Conservation (phyloP, 768 basidiomycete species). For the Hypholoma fasciculare region DNA sequence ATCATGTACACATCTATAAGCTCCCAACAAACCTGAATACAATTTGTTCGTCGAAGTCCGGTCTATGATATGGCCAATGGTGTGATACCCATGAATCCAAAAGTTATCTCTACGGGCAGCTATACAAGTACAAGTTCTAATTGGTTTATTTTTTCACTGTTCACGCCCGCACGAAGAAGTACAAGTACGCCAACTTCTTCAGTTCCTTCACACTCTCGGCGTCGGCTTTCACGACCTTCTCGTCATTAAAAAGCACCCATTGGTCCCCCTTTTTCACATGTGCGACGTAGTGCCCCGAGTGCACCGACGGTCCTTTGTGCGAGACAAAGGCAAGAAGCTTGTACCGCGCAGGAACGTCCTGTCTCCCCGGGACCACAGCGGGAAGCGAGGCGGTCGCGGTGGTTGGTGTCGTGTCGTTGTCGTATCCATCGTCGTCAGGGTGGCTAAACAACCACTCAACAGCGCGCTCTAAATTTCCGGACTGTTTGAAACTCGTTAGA, state of each 20-base stretch:
- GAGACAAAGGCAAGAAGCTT: constrained; percentile 92
- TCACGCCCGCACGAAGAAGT: constrained; percentile 76
- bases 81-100: too few relatives aligned
- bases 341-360: constrained; percentile 71
- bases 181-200: constrained; percentile 89
- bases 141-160: neutral
- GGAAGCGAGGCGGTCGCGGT: constrained; percentile 21
- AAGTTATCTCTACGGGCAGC: too few relatives aligned
- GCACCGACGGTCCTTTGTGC: constrained; percentile 94
- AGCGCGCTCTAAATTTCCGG: constrained; percentile 78
- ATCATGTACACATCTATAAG: neutral
- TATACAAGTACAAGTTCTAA: too few relatives aligned
- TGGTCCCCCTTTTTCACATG: constrained; percentile 54
- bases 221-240: constrained; percentile 93
- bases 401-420: constrained; percentile 17
- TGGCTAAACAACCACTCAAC: constrained; percentile 97
- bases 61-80: too few relatives aligned
- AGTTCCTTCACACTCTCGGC: constrained; percentile 76
- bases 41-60: too few relatives aligned
- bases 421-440: constrained; percentile 65
- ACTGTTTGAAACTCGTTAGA: constrained; percentile 35
- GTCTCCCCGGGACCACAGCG: constrained; percentile 44
- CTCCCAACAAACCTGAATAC: too few relatives aligned
- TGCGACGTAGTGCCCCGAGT: constrained; percentile 93
- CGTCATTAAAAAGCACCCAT: constrained; percentile 96